Percentiles rank a stretch among this genome's conserved stretches.
phyloP scores from a whole-genome alignment of 495 filamentous ascomycete genomes.

The Aspergillus avenaceus region DNA sequence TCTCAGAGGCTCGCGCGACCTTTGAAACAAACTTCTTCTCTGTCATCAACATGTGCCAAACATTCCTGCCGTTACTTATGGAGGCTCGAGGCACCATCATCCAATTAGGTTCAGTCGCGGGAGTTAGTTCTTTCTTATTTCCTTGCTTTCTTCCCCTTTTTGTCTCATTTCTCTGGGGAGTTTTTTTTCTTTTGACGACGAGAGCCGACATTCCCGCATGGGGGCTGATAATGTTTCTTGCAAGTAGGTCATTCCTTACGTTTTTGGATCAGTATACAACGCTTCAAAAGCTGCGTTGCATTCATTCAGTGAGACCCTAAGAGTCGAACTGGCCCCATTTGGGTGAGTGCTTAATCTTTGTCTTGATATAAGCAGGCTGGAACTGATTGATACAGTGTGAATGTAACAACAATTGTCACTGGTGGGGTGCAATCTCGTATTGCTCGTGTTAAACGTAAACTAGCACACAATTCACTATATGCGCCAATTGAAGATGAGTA shows the following conservation, averaged over 20 bases:
- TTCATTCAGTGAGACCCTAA: conserved; percentile 55
- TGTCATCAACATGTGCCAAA: conserved; percentile 57
- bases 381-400: conserved; percentile 27
- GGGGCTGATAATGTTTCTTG: not conserved
- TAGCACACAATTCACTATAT: conserved; percentile 50
- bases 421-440: conserved; percentile 60
- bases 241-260: conserved; percentile 46
- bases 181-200: too few relatives aligned
- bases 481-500: conserved; percentile 49
- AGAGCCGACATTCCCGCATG: too few relatives aligned
- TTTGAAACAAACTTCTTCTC: conserved; percentile 59
- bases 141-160: not conserved
- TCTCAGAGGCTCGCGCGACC: conserved; percentile 44
- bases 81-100: conserved; percentile 58
- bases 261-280: conserved; percentile 57
- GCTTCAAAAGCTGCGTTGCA: conserved; percentile 63
- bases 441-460: conserved; percentile 43
- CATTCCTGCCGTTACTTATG: conserved; percentile 55
- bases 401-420: conserved; percentile 54
- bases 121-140: conserved; percentile 19
- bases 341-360: conserved; percentile 25
- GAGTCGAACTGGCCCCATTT: conserved; percentile 49
- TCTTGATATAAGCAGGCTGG: not conserved
- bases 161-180: too few relatives aligned
- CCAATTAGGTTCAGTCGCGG: conserved; percentile 56